Evolutionary conservation across 768 basidiomycete species (phyloP).

Genomic region (Naganishia friedmannii): DNA sequence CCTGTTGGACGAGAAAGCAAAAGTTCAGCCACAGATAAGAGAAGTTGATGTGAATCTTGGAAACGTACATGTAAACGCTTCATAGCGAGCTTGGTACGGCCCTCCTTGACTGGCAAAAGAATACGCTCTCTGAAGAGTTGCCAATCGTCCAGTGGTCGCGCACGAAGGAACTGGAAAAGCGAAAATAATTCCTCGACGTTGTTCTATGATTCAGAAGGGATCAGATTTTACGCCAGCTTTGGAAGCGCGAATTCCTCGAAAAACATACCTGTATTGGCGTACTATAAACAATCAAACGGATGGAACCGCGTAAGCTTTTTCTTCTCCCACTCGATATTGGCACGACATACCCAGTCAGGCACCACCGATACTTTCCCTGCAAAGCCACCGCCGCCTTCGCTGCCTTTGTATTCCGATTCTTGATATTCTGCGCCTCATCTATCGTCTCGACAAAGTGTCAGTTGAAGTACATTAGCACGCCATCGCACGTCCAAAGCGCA

Average conservation of each 20-base stretch:
- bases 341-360: constrained; percentile 62
- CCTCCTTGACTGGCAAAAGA: constrained; percentile 68
- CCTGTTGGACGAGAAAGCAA: constrained; percentile 52
- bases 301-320: background rate
- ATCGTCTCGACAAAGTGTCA: background rate
- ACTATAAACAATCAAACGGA: constrained; percentile 30
- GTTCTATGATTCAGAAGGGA: constrained; percentile 61
- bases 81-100: constrained; percentile 67
- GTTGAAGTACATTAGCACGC: background rate
- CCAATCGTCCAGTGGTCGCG: constrained; percentile 74
- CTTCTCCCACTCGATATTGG: background rate
- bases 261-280: constrained; percentile 49
- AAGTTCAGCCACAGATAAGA: background rate
- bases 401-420: constrained; percentile 73
- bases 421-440: constrained; percentile 95
- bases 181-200: constrained; percentile 84
- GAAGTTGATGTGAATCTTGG: background rate
- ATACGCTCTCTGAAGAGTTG: constrained; percentile 74
- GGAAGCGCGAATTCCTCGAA: no score
- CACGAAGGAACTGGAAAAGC: constrained; percentile 79
- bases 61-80: constrained; percentile 70
- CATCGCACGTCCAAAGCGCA: background rate
- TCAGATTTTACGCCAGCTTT: no score
- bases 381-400: constrained; percentile 74
- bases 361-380: constrained; percentile 79